Evolutionary conservation across 163 green algal genomes (phyloP), one percentile per base, ranked within the genome.

Genomic region (Chlorella variabilis): DNA sequence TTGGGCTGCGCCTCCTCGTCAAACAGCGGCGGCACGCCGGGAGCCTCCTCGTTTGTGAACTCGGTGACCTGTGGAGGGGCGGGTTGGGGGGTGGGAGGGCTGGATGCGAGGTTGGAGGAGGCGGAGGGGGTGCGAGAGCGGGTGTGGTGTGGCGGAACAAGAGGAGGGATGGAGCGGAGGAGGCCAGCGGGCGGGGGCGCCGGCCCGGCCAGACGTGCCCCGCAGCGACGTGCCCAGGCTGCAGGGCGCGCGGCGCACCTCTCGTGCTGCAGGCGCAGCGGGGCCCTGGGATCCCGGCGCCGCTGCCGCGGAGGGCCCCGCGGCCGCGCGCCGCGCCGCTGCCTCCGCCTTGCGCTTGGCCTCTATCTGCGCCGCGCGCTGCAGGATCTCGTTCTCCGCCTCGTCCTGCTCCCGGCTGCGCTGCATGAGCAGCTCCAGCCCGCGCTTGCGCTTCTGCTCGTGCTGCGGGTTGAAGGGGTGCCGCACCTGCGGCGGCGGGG

Each of bases 381-480:
- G 77, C 66, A 94, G 78, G 38, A 95, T 78, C 54, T 81, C 88
- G 34, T 92, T 87, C 77, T 96, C 94, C 59, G 93, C 90, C 27
- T 84, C 86, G 13, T 93, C 78, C 86, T 96, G 86, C 75, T 90
- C 82, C 31, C 71, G 36, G 25, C 83, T 92, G 29, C 92, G 86
- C 33, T 49, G 69, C 65, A 95, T 59, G 69, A 95, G 78, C 74
- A 89, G 54, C 74, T 92, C 87, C 38, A 96, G 70, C 34, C 88
- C 94, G 45, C 75, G 80, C 78, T 96, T 96, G 45, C 94, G 87
- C 38, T 95, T 86, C 76, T 58, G 38, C 78, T 95, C 92, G 71
- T 92, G 87, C 68, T 84, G 68, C 25, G 78, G 68, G 79, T 92
- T 89, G 85, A 91, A 96, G 18, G 89, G 88, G 34, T 90, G 77